Evolutionary conservation across 2,329 filamentous ascomycete genomes (phyloP).

Genomic region (Epichloe sp.): DNA sequence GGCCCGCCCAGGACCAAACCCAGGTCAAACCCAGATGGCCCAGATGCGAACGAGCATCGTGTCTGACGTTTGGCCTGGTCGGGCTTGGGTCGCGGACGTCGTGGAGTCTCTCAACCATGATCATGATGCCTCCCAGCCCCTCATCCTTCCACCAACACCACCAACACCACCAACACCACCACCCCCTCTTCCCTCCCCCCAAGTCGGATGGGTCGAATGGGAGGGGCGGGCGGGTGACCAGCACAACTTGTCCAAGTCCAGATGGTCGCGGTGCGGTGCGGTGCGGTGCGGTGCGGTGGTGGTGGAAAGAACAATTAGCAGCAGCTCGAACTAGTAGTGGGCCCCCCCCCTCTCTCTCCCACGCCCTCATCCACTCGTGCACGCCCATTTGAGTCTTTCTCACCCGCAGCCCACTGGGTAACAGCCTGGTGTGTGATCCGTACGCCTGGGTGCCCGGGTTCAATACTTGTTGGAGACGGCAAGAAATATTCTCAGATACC

Average conservation of each 20-base stretch:
- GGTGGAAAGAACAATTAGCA: not conserved
- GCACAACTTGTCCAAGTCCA: no score
- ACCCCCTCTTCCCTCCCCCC: not conserved
- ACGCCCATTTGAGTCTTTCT: not conserved
- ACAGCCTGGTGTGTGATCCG: not conserved
- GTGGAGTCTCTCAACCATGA: not conserved
- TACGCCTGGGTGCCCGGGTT: not conserved
- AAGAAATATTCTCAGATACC: not conserved
- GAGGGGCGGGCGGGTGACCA: not conserved
- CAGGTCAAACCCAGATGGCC: conserved; percentile 1
- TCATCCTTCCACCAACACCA: not conserved
- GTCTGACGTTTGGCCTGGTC: conserved; percentile 1
- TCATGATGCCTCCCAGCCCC: not conserved
- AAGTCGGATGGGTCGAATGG: not conserved
- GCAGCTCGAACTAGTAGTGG: not conserved
- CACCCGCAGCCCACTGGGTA: conserved; percentile 1
- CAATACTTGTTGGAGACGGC: not conserved
- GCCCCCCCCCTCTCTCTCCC: not conserved
- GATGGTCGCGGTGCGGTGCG: not conserved
- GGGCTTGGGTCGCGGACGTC: conserved; percentile 1
- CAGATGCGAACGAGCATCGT: conserved; percentile 1
- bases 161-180: not conserved
- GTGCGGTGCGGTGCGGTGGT: not conserved
- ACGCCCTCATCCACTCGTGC: not conserved
- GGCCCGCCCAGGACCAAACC: not conserved